Evolutionary conservation across 805 yeast species (phyloP).

Genomic region (Nakazawaea populi): DNA sequence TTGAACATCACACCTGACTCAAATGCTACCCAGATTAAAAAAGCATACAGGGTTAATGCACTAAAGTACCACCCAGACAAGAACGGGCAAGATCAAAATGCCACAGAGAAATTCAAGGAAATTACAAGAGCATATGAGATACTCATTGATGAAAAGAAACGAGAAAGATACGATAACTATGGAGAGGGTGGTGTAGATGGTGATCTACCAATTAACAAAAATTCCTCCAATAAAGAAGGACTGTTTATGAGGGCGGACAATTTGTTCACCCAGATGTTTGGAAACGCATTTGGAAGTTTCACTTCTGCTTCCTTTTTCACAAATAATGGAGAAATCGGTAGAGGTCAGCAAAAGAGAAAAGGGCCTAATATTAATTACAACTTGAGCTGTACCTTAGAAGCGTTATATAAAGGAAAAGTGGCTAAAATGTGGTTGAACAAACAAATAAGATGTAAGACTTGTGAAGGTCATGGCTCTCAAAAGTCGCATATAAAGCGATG

Average conservation of each 20-base stretch:
- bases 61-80: conserved; percentile 42
- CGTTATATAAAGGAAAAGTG: conserved; percentile 52
- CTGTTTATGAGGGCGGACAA: conserved; percentile 18
- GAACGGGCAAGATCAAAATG: conserved; percentile 39
- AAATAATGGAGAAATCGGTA: background rate
- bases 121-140: conserved; percentile 64
- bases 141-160: conserved; percentile 38
- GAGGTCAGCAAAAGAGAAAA: conserved; percentile 16
- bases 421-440: conserved; percentile 50
- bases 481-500: conserved; percentile 23
- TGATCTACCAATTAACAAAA: background rate
- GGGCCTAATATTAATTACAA: conserved; percentile 56
- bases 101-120: conserved; percentile 51
- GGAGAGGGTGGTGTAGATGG: conserved; percentile 42
- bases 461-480: conserved; percentile 49
- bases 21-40: conserved; percentile 41
- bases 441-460: conserved; percentile 39
- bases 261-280: conserved; percentile 26
- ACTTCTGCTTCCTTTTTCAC: background rate
- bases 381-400: conserved; percentile 45
- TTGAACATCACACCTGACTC: conserved; percentile 48
- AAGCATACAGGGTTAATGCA: conserved; percentile 47
- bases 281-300: conserved; percentile 10
- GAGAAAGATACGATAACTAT: conserved; percentile 46
- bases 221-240: background rate